Percentiles rank a stretch among this genome's conserved stretches.
Conservation (phyloP, 139 green algal genomes). For the Ulvella scutata region DNA sequence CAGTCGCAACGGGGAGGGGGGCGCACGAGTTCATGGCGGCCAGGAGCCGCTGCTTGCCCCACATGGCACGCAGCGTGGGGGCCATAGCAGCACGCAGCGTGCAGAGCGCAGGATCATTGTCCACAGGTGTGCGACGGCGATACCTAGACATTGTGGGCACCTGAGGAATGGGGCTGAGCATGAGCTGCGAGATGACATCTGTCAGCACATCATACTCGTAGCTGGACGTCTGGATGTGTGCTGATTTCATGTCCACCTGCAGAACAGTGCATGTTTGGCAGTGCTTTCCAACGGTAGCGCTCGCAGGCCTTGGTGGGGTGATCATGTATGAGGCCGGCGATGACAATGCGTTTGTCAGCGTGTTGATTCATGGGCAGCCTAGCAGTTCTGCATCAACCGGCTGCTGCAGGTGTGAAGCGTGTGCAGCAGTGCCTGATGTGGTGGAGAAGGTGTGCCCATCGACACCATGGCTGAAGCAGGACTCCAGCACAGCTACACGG, state of each 20-base stretch:
- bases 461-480: no score
- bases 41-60: neutral
- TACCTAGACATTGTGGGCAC: neutral
- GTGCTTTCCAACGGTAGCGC: no score
- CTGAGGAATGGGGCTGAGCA: neutral
- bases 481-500: no score
- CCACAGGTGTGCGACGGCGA: neutral
- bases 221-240: neutral
- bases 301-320: no score
- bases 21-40: neutral
- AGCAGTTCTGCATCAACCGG: no score
- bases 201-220: neutral
- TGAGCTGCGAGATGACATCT: neutral
- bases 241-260: neutral
- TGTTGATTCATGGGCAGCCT: no score
- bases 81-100: neutral
- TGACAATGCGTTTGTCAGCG: no score
- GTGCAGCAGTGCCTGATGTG: no score
- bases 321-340: no score
- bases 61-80: neutral
- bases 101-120: neutral
- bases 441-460: no score
- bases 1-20: neutral
- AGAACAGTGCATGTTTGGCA: no score
- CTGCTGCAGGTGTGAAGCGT: no score